Evolutionary conservation across 139 green algal genomes (phyloP).

Genomic region (Micractinium sp.): DNA sequence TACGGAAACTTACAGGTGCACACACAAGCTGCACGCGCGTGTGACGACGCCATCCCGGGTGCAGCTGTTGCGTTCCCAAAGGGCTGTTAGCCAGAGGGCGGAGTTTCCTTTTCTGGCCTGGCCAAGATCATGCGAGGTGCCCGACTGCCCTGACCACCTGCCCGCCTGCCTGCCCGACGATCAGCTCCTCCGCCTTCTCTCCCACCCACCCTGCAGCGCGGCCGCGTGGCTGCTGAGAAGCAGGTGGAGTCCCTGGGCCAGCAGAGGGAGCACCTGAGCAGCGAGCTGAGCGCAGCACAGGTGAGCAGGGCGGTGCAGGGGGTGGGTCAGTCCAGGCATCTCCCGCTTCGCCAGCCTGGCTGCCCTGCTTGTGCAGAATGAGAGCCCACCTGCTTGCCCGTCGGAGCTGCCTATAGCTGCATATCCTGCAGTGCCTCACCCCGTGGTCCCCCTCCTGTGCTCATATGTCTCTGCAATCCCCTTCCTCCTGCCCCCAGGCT

Average conservation of each 20-base stretch:
- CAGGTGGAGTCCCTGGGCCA: neutral
- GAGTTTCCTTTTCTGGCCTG: too few species aligned
- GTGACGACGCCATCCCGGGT: too few species aligned
- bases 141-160: too few species aligned
- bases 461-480: neutral
- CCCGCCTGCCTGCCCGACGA: neutral
- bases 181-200: neutral
- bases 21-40: too few species aligned
- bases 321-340: neutral
- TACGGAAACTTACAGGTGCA: neutral
- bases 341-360: neutral
- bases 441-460: neutral
- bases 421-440: too few species aligned
- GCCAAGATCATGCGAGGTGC: too few species aligned
- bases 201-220: neutral
- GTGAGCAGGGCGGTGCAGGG: neutral
- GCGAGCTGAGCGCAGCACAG: constrained; percentile 12
- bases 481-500: neutral
- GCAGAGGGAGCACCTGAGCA: constrained; percentile 18
- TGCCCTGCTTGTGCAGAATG: neutral
- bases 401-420: too few species aligned
- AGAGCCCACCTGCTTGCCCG: too few species aligned
- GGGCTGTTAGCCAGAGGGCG: too few species aligned
- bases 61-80: too few species aligned
- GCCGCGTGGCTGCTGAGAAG: constrained; percentile 25